A percentile compares a stretch with the other conserved stretches of the same genome.
phyloP scores from a whole-genome alignment of 306 rosid genomes.

The Canavalia ensiformis region DNA sequence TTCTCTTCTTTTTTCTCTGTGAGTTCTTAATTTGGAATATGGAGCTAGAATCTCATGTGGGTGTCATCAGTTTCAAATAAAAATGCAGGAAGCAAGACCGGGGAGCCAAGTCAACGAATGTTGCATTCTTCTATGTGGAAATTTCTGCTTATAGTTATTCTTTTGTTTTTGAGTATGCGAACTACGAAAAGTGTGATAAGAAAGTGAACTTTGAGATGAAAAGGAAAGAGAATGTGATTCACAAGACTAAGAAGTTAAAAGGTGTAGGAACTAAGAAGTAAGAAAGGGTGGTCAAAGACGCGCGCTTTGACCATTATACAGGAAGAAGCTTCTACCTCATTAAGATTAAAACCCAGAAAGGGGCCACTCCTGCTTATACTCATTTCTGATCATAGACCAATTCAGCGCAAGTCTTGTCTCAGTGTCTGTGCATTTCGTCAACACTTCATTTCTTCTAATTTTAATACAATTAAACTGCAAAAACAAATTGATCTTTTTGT shows the following conservation, averaged over 20 bases:
- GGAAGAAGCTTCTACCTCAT: neutral
- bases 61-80: slow-evolving; percentile 2
- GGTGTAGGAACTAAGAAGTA: neutral
- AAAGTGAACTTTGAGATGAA: neutral
- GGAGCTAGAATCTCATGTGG: neutral
- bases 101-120: neutral
- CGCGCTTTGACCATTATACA: neutral
- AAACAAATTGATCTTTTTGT: no score
- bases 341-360: neutral
- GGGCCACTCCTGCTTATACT: neutral
- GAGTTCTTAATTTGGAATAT: neutral
- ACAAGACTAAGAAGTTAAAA: neutral
- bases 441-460: no score
- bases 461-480: no score
- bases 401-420: neutral
- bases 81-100: neutral
- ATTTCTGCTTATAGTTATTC: neutral
- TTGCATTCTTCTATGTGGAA: neutral
- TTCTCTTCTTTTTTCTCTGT: neutral
- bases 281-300: neutral
- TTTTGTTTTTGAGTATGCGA: neutral
- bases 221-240: neutral
- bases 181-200: neutral
- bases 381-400: neutral
- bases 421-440: neutral